phyloP scores from a whole-genome alignment of 2,329 filamentous ascomycete species.

The Claviceps quebecensis region DNA sequence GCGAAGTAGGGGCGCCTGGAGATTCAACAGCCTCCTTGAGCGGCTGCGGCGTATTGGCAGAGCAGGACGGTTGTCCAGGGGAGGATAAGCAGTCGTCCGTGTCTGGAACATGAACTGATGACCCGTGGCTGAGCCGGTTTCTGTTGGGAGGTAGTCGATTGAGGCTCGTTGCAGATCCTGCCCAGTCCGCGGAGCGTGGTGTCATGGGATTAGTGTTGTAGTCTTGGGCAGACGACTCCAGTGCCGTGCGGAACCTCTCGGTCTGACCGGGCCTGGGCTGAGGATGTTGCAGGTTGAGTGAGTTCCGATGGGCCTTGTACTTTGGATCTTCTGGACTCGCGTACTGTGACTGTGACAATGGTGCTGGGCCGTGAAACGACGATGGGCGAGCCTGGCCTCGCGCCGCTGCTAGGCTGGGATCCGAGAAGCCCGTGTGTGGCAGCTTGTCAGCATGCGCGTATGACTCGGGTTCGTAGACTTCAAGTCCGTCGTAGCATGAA shows the following conservation, averaged over 20 bases:
- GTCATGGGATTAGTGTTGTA: conserved; percentile 49
- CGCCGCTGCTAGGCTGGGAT: conserved; percentile 28
- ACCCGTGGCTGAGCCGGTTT: conserved; percentile 35
- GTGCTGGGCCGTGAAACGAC: conserved; percentile 8
- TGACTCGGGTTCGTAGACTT: conserved; percentile 33
- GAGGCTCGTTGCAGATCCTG: conserved; percentile 44
- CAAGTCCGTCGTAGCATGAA: conserved; percentile 45
- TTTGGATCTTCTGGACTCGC: conserved; percentile 55
- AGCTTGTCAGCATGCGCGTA: conserved; percentile 48
- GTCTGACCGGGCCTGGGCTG: conserved; percentile 63
- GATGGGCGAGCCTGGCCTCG: conserved; percentile 6
- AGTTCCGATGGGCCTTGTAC: conserved; percentile 71
- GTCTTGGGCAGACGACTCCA: conserved; percentile 59
- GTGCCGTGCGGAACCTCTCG: conserved; percentile 56
- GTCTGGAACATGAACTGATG: conserved; percentile 19
- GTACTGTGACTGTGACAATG: conserved; percentile 39
- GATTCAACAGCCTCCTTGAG: conserved; percentile 47
- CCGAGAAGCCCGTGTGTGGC: conserved; percentile 37
- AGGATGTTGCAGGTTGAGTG: conserved; percentile 64
- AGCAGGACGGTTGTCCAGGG: conserved; percentile 23
- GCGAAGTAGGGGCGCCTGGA: conserved; percentile 27
- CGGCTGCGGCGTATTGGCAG: conserved; percentile 34
- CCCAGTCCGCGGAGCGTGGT: conserved; percentile 48
- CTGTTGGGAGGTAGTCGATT: conserved; percentile 34
- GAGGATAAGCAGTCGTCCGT: conserved; percentile 31